phyloP scores from a whole-genome alignment of 2,329 filamentous ascomycete species.

The Coniochaeta prunicola region DNA sequence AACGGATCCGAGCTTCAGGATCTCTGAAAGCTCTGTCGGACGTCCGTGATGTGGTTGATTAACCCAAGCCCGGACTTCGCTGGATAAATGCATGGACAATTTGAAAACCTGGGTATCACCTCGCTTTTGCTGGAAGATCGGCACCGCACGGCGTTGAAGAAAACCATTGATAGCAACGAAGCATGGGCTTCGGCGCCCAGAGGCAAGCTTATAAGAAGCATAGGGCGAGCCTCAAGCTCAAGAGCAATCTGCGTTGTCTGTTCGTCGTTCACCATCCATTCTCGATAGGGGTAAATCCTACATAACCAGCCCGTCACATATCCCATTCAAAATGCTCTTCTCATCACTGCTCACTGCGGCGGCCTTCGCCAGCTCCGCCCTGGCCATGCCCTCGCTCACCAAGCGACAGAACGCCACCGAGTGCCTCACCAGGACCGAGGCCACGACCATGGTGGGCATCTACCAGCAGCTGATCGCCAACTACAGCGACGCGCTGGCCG shows the following conservation, averaged over 20 bases:
- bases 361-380: conserved; percentile 14
- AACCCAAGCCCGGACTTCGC: conserved; percentile 12
- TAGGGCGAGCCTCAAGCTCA: not conserved
- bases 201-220: not conserved
- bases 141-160: not conserved
- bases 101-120: conserved; percentile 5
- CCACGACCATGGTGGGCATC: conserved; percentile 17
- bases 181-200: not conserved
- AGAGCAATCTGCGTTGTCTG: not conserved
- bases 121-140: not conserved
- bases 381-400: conserved; percentile 13
- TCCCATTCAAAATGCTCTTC: conserved; percentile 13
- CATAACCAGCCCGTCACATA: not conserved
- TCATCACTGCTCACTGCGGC: conserved; percentile 8
- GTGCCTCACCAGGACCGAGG: conserved; percentile 18
- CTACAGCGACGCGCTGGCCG: conserved; percentile 18
- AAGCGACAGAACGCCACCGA: conserved; percentile 5
- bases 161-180: not conserved
- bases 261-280: not conserved
- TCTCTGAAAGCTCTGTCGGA: conserved; percentile 7
- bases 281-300: not conserved
- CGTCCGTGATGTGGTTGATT: conserved; percentile 14
- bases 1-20: not conserved
- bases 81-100: conserved; percentile 17
- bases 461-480: conserved; percentile 21